Conservation (phyloP, 495 filamentous ascomycete genomes). For the Aspergillus asperescens region DNA sequence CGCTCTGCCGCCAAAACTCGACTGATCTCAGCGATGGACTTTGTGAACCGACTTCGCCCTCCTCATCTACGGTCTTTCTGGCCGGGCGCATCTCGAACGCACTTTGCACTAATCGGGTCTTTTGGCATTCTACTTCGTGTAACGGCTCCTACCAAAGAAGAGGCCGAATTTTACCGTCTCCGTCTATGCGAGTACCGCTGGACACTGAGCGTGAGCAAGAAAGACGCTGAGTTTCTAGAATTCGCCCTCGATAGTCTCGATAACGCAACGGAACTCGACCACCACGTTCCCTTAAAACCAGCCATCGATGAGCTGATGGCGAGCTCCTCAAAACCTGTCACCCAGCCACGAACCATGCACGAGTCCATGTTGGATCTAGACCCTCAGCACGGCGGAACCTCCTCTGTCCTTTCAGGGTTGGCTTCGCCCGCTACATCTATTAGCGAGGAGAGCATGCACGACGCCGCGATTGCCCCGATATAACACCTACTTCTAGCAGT, state of each 20-base stretch:
- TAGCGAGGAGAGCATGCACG: slow-evolving; percentile 22
- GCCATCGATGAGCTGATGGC: slow-evolving; percentile 48
- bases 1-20: slow-evolving; percentile 70
- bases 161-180: slow-evolving; percentile 91
- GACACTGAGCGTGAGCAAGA: slow-evolving; percentile 82
- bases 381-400: slow-evolving; percentile 19
- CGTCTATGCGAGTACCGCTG: slow-evolving; percentile 86
- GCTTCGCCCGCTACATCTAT: slow-evolving; percentile 32
- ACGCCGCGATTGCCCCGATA: slow-evolving; percentile 16
- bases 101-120: slow-evolving; percentile 52
- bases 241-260: slow-evolving; percentile 49
- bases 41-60: slow-evolving; percentile 52
- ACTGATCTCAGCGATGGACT: slow-evolving; percentile 54
- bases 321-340: slow-evolving; percentile 27
- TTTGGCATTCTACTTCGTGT: slow-evolving; percentile 72
- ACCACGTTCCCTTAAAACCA: slow-evolving; percentile 45
- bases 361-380: slow-evolving; percentile 20
- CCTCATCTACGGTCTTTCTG: slow-evolving; percentile 52
- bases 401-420: slow-evolving; percentile 29
- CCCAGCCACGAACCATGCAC: slow-evolving; percentile 14
- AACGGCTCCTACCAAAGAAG: slow-evolving; percentile 77
- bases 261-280: slow-evolving; percentile 41
- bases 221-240: slow-evolving; percentile 66
- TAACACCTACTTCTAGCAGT: not conserved
- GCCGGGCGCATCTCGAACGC: slow-evolving; percentile 49